Percentiles rank a stretch among this genome's conserved stretches.
These are phyloP conservation scores for Coniosporium uncinatum DNA, from an alignment of 2,329 filamentous ascomycete species.

Conservation along the genomic window DNA sequence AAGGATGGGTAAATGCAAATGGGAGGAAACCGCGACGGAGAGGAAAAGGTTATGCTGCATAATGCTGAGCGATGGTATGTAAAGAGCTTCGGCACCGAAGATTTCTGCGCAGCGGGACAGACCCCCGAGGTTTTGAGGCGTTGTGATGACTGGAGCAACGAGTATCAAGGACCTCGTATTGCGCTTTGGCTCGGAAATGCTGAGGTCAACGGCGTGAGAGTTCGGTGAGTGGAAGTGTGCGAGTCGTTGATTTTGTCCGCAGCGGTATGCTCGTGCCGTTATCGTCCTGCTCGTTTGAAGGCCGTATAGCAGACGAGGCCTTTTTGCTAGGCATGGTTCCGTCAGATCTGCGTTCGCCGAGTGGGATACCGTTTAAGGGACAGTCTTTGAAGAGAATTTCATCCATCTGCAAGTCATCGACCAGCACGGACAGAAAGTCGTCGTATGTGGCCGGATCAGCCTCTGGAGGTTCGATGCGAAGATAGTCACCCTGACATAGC, in stretches of 20 bases:
- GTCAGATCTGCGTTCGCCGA: too few species aligned
- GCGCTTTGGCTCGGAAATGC: too few species aligned
- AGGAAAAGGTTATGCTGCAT: slow-evolving; percentile 41
- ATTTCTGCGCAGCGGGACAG: slow-evolving; percentile 44
- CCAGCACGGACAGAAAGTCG: neutral
- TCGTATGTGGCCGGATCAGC: slow-evolving; percentile 8
- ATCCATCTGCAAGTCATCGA: neutral
- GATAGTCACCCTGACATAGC: slow-evolving; percentile 38
- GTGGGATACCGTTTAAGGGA: too few species aligned
- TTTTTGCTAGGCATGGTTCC: too few species aligned
- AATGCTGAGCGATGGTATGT: slow-evolving; percentile 33
- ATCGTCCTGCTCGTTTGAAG: too few species aligned
- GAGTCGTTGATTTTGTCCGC: slow-evolving; percentile 27
- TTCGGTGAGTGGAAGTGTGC: slow-evolving; percentile 9
- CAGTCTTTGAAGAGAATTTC: too few species aligned
- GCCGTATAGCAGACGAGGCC: too few species aligned
- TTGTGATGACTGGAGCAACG: slow-evolving; percentile 43
- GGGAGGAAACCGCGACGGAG: slow-evolving; percentile 40
- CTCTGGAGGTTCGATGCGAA: slow-evolving; percentile 34
- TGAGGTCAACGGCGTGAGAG: too few species aligned
- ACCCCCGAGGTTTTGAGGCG: slow-evolving; percentile 43
- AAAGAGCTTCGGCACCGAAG: slow-evolving; percentile 39
- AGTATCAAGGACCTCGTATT: slow-evolving; percentile 38
- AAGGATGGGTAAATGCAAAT: slow-evolving; percentile 40
- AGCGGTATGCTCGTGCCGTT: too few species aligned